Evolutionary conservation across 257 asterid genomes (phyloP), one percentile per base, ranked within the genome.

Genomic region (Salvia splendens): DNA sequence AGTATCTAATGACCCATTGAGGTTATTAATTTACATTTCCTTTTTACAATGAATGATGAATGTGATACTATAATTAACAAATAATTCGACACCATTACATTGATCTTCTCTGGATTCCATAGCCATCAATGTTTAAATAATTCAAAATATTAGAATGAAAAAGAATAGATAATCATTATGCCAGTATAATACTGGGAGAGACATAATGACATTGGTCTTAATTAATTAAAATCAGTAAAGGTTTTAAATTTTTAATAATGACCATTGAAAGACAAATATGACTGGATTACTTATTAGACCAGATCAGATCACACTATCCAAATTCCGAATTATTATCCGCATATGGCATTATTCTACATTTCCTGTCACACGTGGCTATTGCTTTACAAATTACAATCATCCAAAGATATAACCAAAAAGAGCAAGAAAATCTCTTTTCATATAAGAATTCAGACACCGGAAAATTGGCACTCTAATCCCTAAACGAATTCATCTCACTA

Each of bases 301-400:
- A 30, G 63, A 65, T 41, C 45, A 60, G 63, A 53, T 24, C 24
- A 53, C 54, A 56, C 14, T 47, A 63, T 67, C 69, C 70, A 62
- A 56, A 32, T 61, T 30, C 20, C 16, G n/a, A 36, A 69, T 36
- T 4, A 33, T 60, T 6, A 41, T 15, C 50, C 17, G 50, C 41
- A 47, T 56, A 67, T 54, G 43, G 4, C 5, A 33, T 57, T 61
- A 33, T 57, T 56, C 76, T 54, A 61, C 17, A 61, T 62, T 61
- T 55, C 67, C 51, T 74, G 73, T 72, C 61, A 36, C 71, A 53
- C 43, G 77, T 52, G 76, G 43, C 62, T 57, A 66, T 47, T 54
- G 61, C 71, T 69, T 78, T 46, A 17, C 64, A 61, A 24, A 68
- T 65, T 60, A 53, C 77, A 65, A 49, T 77, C 62, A 16, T 41